Percentiles rank a stretch among this genome's conserved stretches.
phyloP scores from a whole-genome alignment of 2,329 filamentous ascomycete species.

The Fusarium tanahbumbuense region DNA sequence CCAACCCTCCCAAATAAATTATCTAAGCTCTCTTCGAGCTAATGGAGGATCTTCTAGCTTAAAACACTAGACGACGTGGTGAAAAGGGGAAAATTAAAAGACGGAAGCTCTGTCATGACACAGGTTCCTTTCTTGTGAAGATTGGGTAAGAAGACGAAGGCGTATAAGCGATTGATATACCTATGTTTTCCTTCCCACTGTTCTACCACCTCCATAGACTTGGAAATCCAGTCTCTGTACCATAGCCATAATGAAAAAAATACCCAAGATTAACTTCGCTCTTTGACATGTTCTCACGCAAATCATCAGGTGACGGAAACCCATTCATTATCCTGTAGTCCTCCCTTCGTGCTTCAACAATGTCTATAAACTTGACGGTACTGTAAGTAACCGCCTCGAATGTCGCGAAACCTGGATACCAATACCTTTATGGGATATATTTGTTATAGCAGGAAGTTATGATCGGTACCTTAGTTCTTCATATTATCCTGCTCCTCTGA shows the following conservation, averaged over 20 bases:
- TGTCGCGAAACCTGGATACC: not conserved
- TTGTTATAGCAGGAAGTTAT: not conserved
- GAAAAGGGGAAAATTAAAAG: slow-evolving; percentile 34
- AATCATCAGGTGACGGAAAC: not conserved
- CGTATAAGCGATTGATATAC: slow-evolving; percentile 42
- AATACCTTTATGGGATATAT: not conserved
- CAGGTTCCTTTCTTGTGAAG: slow-evolving; percentile 27
- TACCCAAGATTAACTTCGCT: slow-evolving; percentile 20
- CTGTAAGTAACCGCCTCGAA: not conserved
- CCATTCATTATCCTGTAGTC: not conserved
- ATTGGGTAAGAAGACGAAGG: slow-evolving; percentile 27
- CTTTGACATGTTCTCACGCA: not conserved
- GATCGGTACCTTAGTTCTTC: not conserved
- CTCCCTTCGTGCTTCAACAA: no score
- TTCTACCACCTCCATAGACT: slow-evolving; percentile 51
- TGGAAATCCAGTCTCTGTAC: slow-evolving; percentile 51
- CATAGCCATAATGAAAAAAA: slow-evolving; percentile 48
- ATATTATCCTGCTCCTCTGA: not conserved
- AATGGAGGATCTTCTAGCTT: slow-evolving; percentile 5
- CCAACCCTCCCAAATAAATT: slow-evolving; percentile 70
- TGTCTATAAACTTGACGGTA: not conserved
- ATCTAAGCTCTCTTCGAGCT: slow-evolving; percentile 13
- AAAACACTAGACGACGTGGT: slow-evolving; percentile 14
- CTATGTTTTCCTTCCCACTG: slow-evolving; percentile 41
- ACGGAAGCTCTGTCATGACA: slow-evolving; percentile 28